Evolutionary conservation across 371 early-diverging fungal species (phyloP).

Genomic region (Mortierella sp.): DNA sequence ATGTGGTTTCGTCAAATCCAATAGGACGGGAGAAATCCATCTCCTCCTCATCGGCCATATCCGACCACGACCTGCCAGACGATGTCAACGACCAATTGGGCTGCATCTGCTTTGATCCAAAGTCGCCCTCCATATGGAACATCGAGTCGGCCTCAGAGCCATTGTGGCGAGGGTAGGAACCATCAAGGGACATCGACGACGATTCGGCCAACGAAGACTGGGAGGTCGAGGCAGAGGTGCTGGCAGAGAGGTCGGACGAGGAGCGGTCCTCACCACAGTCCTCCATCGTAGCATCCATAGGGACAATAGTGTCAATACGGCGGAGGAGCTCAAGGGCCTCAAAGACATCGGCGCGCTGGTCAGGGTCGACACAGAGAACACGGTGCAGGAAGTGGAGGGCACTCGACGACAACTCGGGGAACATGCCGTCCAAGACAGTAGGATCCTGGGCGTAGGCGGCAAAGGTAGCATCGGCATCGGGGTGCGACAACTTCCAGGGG

Average conservation of each 20-base stretch:
- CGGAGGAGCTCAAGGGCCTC: conserved; percentile 57
- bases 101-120: conserved; percentile 24
- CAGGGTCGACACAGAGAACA: conserved; percentile 58
- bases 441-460: conserved; percentile 68
- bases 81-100: conserved; percentile 41
- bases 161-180: conserved; percentile 2
- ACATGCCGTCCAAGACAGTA: conserved; percentile 63
- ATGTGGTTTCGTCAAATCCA: conserved; percentile 39
- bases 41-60: conserved; percentile 57
- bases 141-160: conserved; percentile 35
- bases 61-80: conserved; percentile 52
- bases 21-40: conserved; percentile 57
- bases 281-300: conserved; percentile 33
- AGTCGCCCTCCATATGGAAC: conserved; percentile 54
- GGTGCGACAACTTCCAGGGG: conserved; percentile 81
- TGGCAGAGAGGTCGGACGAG: conserved; percentile 25
- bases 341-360: conserved; percentile 59
- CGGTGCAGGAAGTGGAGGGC: conserved; percentile 53
- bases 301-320: conserved; percentile 36
- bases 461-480: conserved; percentile 65
- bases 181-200: conserved; percentile 15
- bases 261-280: conserved; percentile 30
- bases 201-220: conserved; percentile 17
- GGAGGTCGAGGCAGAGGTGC: conserved; percentile 20
- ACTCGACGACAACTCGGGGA: conserved; percentile 61